Evolutionary conservation across 2,329 filamentous ascomycete species (phyloP).

Genomic region (Penicillium concentricum): DNA sequence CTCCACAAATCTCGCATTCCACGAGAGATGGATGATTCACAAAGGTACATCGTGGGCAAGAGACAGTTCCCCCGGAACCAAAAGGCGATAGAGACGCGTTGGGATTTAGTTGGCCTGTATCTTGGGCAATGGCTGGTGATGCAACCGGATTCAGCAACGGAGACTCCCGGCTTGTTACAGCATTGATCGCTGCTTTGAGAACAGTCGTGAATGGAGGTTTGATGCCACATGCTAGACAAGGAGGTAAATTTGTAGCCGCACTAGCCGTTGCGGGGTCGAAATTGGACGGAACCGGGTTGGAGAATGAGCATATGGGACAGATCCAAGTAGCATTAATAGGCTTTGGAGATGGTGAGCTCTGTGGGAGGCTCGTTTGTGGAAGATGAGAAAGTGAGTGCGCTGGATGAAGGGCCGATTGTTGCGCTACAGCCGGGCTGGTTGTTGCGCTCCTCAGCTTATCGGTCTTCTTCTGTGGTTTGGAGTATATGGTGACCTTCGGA

Average conservation of each 20-base stretch:
- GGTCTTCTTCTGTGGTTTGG: conserved; percentile 71
- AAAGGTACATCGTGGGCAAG: conserved; percentile 88
- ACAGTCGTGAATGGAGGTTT: conserved; percentile 81
- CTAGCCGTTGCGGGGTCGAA: conserved; percentile 84
- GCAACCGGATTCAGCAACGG: conserved; percentile 10
- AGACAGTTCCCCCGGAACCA: conserved; percentile 25
- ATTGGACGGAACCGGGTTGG: conserved; percentile 87
- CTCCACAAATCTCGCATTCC: conserved; percentile 88
- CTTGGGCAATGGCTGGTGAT: neutral
- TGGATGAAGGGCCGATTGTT: conserved; percentile 35
- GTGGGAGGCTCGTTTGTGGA: conserved; percentile 31
- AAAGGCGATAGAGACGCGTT: neutral
- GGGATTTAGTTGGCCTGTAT: neutral
- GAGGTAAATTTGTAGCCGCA: conserved; percentile 74
- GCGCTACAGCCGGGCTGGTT: conserved; percentile 35
- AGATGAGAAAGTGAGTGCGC: conserved; percentile 31
- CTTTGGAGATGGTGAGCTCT: conserved; percentile 36
- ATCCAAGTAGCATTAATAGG: conserved; percentile 76
- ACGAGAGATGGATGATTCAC: conserved; percentile 83
- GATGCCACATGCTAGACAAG: conserved; percentile 90
- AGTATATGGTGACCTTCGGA: conserved; percentile 83
- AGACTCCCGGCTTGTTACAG: conserved; percentile 54
- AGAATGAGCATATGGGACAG: conserved; percentile 92
- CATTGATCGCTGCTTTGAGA: conserved; percentile 81
- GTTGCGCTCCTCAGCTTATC: conserved; percentile 53